A percentile compares a stretch with the other conserved stretches of the same genome.
Conservation (phyloP, 345 rosid genomes). For the Boechera retrofracta region DNA sequence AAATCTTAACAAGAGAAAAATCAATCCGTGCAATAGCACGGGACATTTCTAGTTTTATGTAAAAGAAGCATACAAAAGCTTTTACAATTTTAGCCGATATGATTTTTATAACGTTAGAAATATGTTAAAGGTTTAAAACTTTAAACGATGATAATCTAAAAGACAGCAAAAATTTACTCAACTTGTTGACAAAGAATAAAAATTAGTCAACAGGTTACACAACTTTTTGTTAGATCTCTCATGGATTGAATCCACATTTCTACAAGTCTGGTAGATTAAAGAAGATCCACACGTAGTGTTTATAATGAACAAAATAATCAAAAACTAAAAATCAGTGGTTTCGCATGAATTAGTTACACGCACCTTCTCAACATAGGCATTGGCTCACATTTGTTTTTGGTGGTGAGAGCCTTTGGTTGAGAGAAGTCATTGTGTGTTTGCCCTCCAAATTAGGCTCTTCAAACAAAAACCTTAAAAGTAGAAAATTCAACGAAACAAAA, state of each 20-base stretch:
- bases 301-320: not conserved
- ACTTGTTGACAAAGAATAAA: no score
- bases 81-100: no score
- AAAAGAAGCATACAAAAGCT: no score
- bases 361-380: slow-evolving; percentile 2
- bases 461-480: slow-evolving; percentile 36
- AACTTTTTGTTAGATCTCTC: not conserved
- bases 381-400: slow-evolving; percentile 7
- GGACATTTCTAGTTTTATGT: no score
- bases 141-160: no score
- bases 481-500: slow-evolving; percentile 29
- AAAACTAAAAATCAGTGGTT: no score
- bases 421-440: slow-evolving; percentile 26
- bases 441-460: slow-evolving; percentile 43
- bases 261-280: not conserved
- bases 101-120: no score
- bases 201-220: not conserved
- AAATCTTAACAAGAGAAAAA: no score
- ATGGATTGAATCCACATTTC: not conserved
- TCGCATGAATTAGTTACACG: not conserved
- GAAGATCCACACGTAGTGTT: not conserved
- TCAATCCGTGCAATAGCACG: no score
- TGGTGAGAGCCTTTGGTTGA: slow-evolving; percentile 21
- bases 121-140: no score
- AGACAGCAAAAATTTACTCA: no score